These are phyloP conservation scores for Aspergillus hiratsukae DNA, from an alignment of 2,329 filamentous ascomycete species.

Conservation along the genomic window DNA sequence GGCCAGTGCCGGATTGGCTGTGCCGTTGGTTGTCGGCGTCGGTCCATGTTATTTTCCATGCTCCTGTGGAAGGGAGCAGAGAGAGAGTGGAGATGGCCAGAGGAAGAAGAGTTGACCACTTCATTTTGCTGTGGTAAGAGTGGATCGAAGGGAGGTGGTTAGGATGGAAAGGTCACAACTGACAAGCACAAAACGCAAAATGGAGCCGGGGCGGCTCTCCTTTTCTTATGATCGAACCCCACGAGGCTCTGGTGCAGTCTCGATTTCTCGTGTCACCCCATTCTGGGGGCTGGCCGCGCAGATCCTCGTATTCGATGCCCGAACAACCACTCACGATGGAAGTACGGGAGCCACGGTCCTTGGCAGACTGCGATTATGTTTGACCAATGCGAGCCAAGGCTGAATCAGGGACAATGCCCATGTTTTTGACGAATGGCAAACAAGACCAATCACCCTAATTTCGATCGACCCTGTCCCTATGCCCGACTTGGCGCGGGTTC, in stretches of 20 bases:
- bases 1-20: conserved; percentile 3
- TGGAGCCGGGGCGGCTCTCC: too few relatives aligned
- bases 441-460: neutral
- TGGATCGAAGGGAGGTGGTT: neutral
- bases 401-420: neutral
- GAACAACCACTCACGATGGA: neutral
- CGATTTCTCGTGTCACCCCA: neutral
- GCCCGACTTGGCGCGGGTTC: neutral
- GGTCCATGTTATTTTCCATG: conserved; percentile 10
- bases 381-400: neutral
- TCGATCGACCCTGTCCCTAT: neutral
- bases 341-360: neutral
- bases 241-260: neutral
- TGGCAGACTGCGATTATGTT: neutral
- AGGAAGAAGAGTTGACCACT: conserved; percentile 6
- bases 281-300: neutral
- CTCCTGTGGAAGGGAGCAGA: conserved; percentile 1
- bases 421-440: neutral
- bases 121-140: conserved; percentile 1
- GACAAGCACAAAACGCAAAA: neutral
- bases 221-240: neutral
- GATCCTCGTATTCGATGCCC: neutral
- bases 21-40: conserved; percentile 5
- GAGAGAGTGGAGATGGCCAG: neutral
- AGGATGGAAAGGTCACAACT: neutral